phyloP scores from a whole-genome alignment of 129 eudicot species.

The Apium graveolens region DNA sequence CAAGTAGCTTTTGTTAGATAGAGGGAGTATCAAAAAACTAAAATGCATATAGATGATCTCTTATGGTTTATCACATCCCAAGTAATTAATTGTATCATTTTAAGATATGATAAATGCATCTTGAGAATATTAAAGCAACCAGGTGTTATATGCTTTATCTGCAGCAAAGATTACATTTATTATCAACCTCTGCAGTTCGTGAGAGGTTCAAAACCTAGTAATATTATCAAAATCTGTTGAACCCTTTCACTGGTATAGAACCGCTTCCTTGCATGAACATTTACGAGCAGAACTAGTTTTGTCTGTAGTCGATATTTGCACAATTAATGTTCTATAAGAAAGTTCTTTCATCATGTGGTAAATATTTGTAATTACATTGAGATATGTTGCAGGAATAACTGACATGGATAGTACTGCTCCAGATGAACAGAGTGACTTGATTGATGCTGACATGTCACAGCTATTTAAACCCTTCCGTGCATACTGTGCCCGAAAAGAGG shows the following conservation, averaged over 20 bases:
- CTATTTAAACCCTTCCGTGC: slow-evolving; percentile 33
- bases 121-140: not conserved
- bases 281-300: not conserved
- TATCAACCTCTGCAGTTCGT: not conserved
- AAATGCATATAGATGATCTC: not conserved
- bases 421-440: slow-evolving; percentile 17
- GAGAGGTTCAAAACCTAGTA: not conserved
- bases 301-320: not conserved
- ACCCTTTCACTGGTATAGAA: not conserved
- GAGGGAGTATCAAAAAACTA: not conserved
- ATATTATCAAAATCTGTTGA: not conserved
- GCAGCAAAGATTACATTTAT: not conserved
- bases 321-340: not conserved
- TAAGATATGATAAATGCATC: not conserved
- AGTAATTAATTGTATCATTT: not conserved
- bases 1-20: not conserved
- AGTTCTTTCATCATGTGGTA: not conserved
- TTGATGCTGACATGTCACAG: slow-evolving; percentile 20
- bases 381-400: slow-evolving; percentile 5
- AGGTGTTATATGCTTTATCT: not conserved
- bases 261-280: not conserved
- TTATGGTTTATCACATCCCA: not conserved
- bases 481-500: slow-evolving; percentile 53
- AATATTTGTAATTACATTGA: not conserved
- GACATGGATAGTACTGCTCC: slow-evolving; percentile 1